phyloP scores from a whole-genome alignment of 2,329 filamentous ascomycete genomes.

The Microdochium bolleyi region DNA sequence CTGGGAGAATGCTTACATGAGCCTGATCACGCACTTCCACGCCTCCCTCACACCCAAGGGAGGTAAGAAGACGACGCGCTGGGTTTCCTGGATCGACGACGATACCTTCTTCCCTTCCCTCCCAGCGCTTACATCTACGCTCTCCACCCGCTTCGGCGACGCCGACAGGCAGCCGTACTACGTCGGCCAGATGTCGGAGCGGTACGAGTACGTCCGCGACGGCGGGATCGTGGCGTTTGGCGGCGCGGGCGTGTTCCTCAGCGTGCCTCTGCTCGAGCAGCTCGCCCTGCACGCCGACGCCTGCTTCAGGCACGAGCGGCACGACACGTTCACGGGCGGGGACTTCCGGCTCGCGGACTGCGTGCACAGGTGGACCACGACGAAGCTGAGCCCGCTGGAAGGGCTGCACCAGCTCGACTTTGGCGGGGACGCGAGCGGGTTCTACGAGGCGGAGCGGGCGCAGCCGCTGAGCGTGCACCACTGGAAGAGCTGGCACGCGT shows the following conservation, averaged over 20 bases:
- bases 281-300: constrained; percentile 25
- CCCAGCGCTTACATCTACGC: constrained; percentile 22
- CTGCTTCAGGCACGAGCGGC: constrained; percentile 23
- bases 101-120: constrained; percentile 36
- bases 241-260: constrained; percentile 35
- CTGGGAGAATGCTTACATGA: constrained; percentile 6
- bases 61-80: constrained; percentile 15
- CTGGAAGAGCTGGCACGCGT: constrained; percentile 25
- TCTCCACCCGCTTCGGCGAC: constrained; percentile 25
- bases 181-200: constrained; percentile 31
- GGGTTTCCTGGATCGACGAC: constrained; percentile 33
- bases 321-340: constrained; percentile 12
- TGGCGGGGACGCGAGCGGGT: constrained; percentile 29
- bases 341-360: constrained; percentile 31
- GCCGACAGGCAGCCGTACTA: constrained; percentile 27
- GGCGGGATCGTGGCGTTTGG: constrained; percentile 35
- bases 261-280: constrained; percentile 25
- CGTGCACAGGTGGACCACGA: constrained; percentile 27
- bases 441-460: constrained; percentile 31
- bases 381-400: constrained; percentile 28
- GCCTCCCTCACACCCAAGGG: constrained; percentile 1
- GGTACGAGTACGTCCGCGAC: constrained; percentile 12
- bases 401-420: constrained; percentile 33
- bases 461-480: constrained; percentile 33
- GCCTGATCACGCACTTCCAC: constrained; percentile 4